Conservation (phyloP, 2,329 filamentous ascomycete genomes). For the Calonectria multiphialidica region DNA sequence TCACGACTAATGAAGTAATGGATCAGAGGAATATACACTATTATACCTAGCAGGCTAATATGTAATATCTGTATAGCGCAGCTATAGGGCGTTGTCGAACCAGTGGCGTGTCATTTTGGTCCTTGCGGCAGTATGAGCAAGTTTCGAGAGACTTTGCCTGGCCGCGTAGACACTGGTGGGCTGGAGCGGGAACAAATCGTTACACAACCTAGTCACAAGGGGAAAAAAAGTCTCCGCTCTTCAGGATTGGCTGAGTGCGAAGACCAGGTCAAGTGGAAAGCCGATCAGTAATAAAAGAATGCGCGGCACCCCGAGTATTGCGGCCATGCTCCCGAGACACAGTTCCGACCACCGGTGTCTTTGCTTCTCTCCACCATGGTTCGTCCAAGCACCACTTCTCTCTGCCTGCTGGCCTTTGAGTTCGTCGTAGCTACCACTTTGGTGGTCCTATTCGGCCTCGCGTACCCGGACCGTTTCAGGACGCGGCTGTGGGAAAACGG, state of each 20-base stretch:
- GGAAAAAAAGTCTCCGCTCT: background rate
- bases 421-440: constrained; percentile 24
- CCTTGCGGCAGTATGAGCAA: constrained; percentile 50
- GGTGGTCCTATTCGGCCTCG: constrained; percentile 37
- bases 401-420: constrained; percentile 33
- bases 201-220: background rate
- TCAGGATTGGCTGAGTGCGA: background rate
- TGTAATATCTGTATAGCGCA: too few species aligned
- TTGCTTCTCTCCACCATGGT: constrained; percentile 25
- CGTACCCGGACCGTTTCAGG: constrained; percentile 39
- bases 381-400: constrained; percentile 7
- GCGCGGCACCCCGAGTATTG: background rate
- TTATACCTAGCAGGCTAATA: too few species aligned
- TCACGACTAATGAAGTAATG: too few species aligned
- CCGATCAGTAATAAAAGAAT: background rate
- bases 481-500: constrained; percentile 44
- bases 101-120: too few species aligned
- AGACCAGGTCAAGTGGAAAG: background rate
- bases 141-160: constrained; percentile 36
- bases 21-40: too few species aligned
- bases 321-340: background rate
- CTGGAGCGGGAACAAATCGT: background rate
- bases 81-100: too few species aligned
- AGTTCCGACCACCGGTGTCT: background rate
- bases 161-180: background rate